A percentile compares a stretch with the other conserved stretches of the same genome.
Conservation (phyloP, 2,329 filamentous ascomycete genomes). For the Penicillium sp. region DNA sequence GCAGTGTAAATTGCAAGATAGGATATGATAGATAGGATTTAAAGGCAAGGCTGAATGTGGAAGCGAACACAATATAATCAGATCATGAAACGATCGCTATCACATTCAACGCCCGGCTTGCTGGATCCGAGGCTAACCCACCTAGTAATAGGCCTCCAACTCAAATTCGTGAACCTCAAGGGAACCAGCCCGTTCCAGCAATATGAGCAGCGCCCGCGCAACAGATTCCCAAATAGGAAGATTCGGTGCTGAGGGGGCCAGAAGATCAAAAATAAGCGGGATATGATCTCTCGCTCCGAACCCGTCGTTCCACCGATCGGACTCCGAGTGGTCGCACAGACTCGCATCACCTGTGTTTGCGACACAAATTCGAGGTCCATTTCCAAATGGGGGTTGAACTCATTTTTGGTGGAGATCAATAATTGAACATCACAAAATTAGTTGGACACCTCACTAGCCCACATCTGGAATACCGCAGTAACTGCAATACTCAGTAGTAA, state of each 20-base stretch:
- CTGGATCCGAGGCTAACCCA: background rate
- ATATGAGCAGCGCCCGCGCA: background rate
- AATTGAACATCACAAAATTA: too few relatives aligned
- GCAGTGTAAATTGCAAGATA: background rate
- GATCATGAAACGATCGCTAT: background rate
- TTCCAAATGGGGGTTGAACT: background rate
- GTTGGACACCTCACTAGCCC: too few relatives aligned
- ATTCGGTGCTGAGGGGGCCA: background rate
- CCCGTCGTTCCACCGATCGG: background rate
- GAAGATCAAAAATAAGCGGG: background rate
- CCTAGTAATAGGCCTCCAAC: too few relatives aligned
- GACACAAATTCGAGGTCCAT: background rate
- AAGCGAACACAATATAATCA: too few relatives aligned
- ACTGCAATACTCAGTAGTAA: too few relatives aligned
- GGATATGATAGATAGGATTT: background rate
- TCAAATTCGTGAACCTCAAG: background rate
- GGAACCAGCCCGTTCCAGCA: background rate
- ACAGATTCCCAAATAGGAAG: background rate
- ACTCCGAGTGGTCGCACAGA: background rate
- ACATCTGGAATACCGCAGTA: too few relatives aligned
- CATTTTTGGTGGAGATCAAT: too few relatives aligned
- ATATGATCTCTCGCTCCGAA: background rate
- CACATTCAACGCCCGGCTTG: background rate
- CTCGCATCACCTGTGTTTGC: background rate
- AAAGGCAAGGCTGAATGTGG: too few relatives aligned